Percentiles rank a stretch among this genome's conserved stretches.
Evolutionary conservation across 2,329 filamentous ascomycete species (phyloP).

Genomic region (Ophiostoma novo-ulmi): DNA sequence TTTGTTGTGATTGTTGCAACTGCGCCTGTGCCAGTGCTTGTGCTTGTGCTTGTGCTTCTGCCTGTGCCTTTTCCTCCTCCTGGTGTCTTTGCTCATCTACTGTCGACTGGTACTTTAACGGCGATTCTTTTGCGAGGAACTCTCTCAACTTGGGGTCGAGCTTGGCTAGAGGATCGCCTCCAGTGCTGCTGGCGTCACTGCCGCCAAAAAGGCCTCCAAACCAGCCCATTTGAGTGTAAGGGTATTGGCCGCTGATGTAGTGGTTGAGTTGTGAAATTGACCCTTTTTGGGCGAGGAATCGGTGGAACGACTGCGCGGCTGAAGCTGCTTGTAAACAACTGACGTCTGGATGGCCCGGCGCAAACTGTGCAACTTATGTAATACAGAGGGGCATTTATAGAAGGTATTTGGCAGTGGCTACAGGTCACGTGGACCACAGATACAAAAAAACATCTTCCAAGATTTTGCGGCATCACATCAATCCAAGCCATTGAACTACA

Average conservation of each 20-base stretch:
- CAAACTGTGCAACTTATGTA: conserved; percentile 11
- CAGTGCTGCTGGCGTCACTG: conserved; percentile 32
- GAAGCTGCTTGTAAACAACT: background rate
- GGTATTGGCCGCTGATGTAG: background rate
- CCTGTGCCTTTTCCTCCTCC: conserved; percentile 26
- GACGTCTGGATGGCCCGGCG: conserved; percentile 7
- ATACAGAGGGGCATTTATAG: conserved; percentile 6
- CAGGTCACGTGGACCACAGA: background rate
- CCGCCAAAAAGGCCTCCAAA: conserved; percentile 46
- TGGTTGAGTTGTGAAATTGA: background rate
- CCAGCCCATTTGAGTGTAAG: conserved; percentile 48
- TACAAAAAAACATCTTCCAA: background rate
- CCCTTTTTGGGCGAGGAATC: background rate
- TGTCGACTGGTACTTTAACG: conserved; percentile 48
- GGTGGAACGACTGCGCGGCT: background rate
- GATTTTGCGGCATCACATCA: background rate
- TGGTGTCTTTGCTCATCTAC: conserved; percentile 28
- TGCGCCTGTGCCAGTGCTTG: conserved; percentile 17
- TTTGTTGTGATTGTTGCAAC: conserved; percentile 2
- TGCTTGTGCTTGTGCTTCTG: conserved; percentile 18
- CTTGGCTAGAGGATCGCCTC: conserved; percentile 58
- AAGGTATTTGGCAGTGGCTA: background rate
- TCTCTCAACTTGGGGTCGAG: conserved; percentile 80
- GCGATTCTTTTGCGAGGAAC: conserved; percentile 77
- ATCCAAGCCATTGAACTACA: background rate